Conservation (phyloP, 2,329 filamentous ascomycete species). For the Coniochaeta pulveracea region DNA sequence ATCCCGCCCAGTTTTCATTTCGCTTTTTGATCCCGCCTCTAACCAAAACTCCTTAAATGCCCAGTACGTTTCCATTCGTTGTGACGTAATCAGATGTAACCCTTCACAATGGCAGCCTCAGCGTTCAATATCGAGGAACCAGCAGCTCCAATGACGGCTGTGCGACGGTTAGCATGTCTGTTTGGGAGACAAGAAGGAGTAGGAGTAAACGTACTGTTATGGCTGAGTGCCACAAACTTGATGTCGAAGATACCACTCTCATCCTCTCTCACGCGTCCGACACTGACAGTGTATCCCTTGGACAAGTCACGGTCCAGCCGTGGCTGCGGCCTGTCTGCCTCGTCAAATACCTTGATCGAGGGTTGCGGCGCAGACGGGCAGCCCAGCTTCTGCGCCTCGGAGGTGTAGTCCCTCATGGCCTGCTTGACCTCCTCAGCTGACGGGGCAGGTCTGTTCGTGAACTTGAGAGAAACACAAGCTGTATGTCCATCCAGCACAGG, state of each 20-base stretch:
- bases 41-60: too few species aligned
- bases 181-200: neutral
- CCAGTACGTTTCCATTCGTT: too few species aligned
- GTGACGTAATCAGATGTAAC: constrained; percentile 53
- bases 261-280: constrained; percentile 78
- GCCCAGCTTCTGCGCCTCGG: constrained; percentile 71
- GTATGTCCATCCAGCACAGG: constrained; percentile 93
- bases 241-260: constrained; percentile 85
- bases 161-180: constrained; percentile 11
- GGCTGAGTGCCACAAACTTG: constrained; percentile 87
- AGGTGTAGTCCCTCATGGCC: constrained; percentile 70
- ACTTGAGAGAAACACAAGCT: constrained; percentile 82
- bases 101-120: constrained; percentile 84
- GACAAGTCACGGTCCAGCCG: constrained; percentile 78
- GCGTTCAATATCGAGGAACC: constrained; percentile 92
- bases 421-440: constrained; percentile 64
- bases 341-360: constrained; percentile 81
- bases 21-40: too few species aligned
- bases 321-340: constrained; percentile 83
- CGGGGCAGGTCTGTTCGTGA: constrained; percentile 64
- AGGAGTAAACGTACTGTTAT: constrained; percentile 44
- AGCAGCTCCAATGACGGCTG: constrained; percentile 86
- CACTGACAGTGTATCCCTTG: constrained; percentile 80
- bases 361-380: constrained; percentile 77
- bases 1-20: too few species aligned